Percentiles rank a stretch among this genome's conserved stretches.
Evolutionary conservation across 768 basidiomycete genomes (phyloP).

Genomic region (Lyophyllum decastes): DNA sequence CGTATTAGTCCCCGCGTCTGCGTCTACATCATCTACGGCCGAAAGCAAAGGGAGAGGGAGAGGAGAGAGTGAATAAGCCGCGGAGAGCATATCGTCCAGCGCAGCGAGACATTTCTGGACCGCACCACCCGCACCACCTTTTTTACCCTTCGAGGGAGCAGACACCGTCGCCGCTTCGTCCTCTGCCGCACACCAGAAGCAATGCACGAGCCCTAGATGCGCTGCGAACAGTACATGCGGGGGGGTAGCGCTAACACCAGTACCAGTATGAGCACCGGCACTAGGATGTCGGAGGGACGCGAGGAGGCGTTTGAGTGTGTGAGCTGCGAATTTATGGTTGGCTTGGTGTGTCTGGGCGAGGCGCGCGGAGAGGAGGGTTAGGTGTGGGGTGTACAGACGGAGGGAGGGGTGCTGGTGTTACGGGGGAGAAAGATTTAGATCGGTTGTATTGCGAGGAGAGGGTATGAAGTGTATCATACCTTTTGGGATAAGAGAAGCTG

Average conservation of each 20-base stretch:
- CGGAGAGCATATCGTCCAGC: conserved; percentile 34
- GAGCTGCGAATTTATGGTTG: conserved; percentile 62
- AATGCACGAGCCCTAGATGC: conserved; percentile 57
- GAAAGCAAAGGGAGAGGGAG: no score
- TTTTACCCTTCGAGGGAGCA: no score
- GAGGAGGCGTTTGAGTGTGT: conserved; percentile 55
- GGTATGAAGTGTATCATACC: conserved; percentile 39
- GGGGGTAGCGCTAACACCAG: no score
- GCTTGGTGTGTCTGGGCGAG: conserved; percentile 46
- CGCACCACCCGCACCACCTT: no score
- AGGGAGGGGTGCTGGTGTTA: conserved; percentile 61
- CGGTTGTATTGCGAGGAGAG: no score
- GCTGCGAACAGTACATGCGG: conserved; percentile 53
- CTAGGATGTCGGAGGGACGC: conserved; percentile 33
- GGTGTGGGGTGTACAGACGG: conserved; percentile 55
- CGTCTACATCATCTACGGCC: no score
- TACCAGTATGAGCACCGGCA: no score
- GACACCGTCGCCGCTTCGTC: conserved; percentile 10
- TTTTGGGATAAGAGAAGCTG: conserved; percentile 61
- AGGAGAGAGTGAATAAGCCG: no score
- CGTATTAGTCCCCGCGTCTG: no score
- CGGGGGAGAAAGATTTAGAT: no score
- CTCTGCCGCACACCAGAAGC: conserved; percentile 18
- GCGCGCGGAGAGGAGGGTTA: conserved; percentile 64
- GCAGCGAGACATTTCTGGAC: conserved; percentile 29